Percentiles rank a stretch among this genome's conserved stretches.
Conservation (phyloP, 1,139 yeast genomes). For the Pichia sp. region DNA sequence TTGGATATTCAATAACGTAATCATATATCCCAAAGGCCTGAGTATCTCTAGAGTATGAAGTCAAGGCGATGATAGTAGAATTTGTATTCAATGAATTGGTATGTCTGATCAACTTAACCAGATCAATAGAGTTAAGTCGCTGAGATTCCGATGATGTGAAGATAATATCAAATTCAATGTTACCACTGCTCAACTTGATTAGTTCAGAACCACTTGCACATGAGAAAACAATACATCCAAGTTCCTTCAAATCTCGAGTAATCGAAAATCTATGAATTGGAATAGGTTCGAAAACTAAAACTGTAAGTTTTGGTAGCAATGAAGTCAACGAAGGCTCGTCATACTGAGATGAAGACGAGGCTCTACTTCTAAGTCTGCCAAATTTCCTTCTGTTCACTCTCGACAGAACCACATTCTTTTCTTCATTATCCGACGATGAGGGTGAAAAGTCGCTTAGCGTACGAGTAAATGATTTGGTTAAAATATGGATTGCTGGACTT, state of each 20-base stretch:
- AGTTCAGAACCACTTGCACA: conserved; percentile 80
- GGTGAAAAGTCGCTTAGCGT: conserved; percentile 52
- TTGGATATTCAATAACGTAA: conserved; percentile 74
- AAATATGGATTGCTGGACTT: conserved; percentile 26
- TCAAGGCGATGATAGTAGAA: conserved; percentile 76
- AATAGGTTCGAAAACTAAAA: conserved; percentile 80
- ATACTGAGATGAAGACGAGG: conserved; percentile 20
- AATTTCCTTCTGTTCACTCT: conserved; percentile 42
- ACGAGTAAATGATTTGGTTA: conserved; percentile 30
- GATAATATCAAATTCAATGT: conserved; percentile 78
- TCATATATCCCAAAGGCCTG: conserved; percentile 54
- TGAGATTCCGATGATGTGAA: conserved; percentile 70
- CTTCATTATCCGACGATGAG: conserved; percentile 69
- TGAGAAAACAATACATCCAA: conserved; percentile 80
- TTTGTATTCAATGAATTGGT: conserved; percentile 71
- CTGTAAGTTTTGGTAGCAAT: conserved; percentile 27
- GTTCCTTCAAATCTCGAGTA: conserved; percentile 56
- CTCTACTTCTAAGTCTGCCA: conserved; percentile 9
- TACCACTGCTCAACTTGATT: conserved; percentile 76
- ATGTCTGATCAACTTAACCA: conserved; percentile 69
- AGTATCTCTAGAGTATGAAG: conserved; percentile 72
- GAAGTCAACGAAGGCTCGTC: conserved; percentile 2
- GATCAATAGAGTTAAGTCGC: conserved; percentile 59
- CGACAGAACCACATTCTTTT: conserved; percentile 46
- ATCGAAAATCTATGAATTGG: conserved; percentile 75